Conservation (phyloP, 805 yeast species). For the Yamadazyma ubonensis region DNA sequence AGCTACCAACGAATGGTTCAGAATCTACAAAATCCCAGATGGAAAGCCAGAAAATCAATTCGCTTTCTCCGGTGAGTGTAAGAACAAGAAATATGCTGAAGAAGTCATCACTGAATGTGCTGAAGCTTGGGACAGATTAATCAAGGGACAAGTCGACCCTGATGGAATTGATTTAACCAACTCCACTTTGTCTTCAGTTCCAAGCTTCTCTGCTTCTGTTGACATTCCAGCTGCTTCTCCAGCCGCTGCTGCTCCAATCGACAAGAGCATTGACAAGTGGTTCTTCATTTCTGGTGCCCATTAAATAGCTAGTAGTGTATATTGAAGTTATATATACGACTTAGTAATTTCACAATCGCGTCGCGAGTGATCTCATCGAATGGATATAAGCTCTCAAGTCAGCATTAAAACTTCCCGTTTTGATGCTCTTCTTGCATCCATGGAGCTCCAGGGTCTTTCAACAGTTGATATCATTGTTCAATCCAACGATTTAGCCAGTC, state of each 20-base stretch:
- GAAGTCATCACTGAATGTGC: slow-evolving; percentile 62
- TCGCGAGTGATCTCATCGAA: slow-evolving; percentile 2
- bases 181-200: slow-evolving; percentile 62
- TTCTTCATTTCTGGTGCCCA: slow-evolving; percentile 89
- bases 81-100: slow-evolving; percentile 57
- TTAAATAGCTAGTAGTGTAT: slow-evolving; percentile 19
- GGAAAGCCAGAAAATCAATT: slow-evolving; percentile 76
- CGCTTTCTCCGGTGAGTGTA: slow-evolving; percentile 70
- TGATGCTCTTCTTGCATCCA: slow-evolving; percentile 16
- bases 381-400: slow-evolving; percentile 8
- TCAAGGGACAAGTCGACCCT: slow-evolving; percentile 42
- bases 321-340: not conserved
- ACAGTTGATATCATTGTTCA: slow-evolving; percentile 25
- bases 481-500: slow-evolving; percentile 14
- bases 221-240: slow-evolving; percentile 71
- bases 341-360: not conserved
- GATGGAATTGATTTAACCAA: slow-evolving; percentile 71
- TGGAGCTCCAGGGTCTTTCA: slow-evolving; percentile 26
- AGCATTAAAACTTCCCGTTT: slow-evolving; percentile 10
- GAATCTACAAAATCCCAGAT: slow-evolving; percentile 78
- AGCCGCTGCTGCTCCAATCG: slow-evolving; percentile 88
- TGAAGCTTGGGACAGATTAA: slow-evolving; percentile 62
- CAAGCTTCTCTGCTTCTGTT: slow-evolving; percentile 47
- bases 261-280: slow-evolving; percentile 97
- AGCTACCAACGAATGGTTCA: slow-evolving; percentile 75